Evolutionary conservation across 2,329 filamentous ascomycete species (phyloP).

Genomic region (Acrocalymma vagum): DNA sequence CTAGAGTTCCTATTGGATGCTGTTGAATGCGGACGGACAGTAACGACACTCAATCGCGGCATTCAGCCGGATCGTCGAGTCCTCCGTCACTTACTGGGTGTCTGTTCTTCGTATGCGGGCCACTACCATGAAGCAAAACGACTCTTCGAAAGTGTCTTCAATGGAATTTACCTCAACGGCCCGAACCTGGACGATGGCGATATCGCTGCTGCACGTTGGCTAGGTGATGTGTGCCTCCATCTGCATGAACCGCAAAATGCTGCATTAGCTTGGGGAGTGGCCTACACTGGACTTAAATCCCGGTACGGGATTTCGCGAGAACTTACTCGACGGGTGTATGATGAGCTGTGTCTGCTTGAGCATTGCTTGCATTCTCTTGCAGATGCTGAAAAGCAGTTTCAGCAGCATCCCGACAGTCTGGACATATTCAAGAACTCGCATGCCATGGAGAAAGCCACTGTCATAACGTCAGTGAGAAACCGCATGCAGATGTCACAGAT

Average conservation of each 20-base stretch:
- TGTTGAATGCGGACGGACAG: slow-evolving; percentile 33
- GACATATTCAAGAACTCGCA: slow-evolving; percentile 32
- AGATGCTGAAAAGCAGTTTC: slow-evolving; percentile 23
- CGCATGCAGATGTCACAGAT: too few species aligned
- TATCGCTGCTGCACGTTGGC: slow-evolving; percentile 42
- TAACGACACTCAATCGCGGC: slow-evolving; percentile 14
- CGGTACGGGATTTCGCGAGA: slow-evolving; percentile 24
- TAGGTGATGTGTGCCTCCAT: slow-evolving; percentile 42
- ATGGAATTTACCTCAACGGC: slow-evolving; percentile 27
- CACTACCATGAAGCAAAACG: slow-evolving; percentile 38
- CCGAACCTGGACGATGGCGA: slow-evolving; percentile 38
- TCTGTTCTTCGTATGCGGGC: slow-evolving; percentile 34
- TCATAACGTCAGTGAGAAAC: slow-evolving; percentile 20
- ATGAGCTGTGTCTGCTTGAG: slow-evolving; percentile 33
- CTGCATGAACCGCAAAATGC: slow-evolving; percentile 37
- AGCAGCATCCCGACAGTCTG: slow-evolving; percentile 28
- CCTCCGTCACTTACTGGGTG: slow-evolving; percentile 36
- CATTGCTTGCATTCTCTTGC: slow-evolving; percentile 24
- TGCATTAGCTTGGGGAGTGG: slow-evolving; percentile 37
- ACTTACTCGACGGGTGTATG: slow-evolving; percentile 20
- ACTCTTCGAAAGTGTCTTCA: slow-evolving; percentile 36
- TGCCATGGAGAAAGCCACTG: slow-evolving; percentile 27
- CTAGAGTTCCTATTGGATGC: slow-evolving; percentile 35
- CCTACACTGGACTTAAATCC: slow-evolving; percentile 29
- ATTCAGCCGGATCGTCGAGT: slow-evolving; percentile 35